These are phyloP conservation scores for Pseudozyma hubeiensis DNA, from an alignment of 1,284 basidiomycete species.

Conservation along the genomic window DNA sequence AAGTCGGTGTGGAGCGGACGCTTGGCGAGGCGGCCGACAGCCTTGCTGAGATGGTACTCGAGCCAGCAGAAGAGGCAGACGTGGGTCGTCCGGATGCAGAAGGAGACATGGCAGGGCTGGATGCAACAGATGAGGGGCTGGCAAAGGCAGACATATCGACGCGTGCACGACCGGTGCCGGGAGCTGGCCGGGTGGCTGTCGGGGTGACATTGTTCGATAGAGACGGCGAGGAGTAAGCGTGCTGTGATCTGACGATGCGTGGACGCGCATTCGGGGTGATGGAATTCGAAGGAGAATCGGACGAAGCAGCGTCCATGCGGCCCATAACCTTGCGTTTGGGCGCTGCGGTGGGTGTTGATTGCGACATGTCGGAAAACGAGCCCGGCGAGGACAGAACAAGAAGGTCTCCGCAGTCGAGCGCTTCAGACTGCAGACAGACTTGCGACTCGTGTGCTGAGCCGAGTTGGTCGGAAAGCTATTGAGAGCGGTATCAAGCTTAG, in stretches of 20 bases:
- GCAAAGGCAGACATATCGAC: slow-evolving; percentile 50
- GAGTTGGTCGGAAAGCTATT: neutral
- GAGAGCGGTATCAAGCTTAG: neutral
- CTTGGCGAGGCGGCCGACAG: slow-evolving; percentile 32
- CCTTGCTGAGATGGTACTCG: slow-evolving; percentile 20
- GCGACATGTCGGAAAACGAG: slow-evolving; percentile 19
- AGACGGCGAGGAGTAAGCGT: slow-evolving; percentile 40
- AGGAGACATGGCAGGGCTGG: slow-evolving; percentile 43
- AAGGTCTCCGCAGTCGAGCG: too few relatives aligned
- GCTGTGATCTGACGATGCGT: slow-evolving; percentile 35
- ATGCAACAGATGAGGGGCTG: slow-evolving; percentile 26
- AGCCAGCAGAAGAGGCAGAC: slow-evolving; percentile 23
- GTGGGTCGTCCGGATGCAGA: slow-evolving; percentile 14
- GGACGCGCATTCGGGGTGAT: slow-evolving; percentile 41
- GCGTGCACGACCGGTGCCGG: slow-evolving; percentile 30
- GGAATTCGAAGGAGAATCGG: slow-evolving; percentile 32
- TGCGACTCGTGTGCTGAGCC: neutral
- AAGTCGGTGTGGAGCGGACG: slow-evolving; percentile 24
- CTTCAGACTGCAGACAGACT: too few relatives aligned
- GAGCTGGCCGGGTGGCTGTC: slow-evolving; percentile 13
- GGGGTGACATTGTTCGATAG: slow-evolving; percentile 28
- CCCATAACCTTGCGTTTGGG: slow-evolving; percentile 53
- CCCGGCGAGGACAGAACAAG: neutral
- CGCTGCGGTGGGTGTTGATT: slow-evolving; percentile 35
- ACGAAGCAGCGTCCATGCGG: slow-evolving; percentile 33